Evolutionary conservation across 1,284 basidiomycete genomes (phyloP).

Genomic region (Cutaneotrichosporon dermatis): DNA sequence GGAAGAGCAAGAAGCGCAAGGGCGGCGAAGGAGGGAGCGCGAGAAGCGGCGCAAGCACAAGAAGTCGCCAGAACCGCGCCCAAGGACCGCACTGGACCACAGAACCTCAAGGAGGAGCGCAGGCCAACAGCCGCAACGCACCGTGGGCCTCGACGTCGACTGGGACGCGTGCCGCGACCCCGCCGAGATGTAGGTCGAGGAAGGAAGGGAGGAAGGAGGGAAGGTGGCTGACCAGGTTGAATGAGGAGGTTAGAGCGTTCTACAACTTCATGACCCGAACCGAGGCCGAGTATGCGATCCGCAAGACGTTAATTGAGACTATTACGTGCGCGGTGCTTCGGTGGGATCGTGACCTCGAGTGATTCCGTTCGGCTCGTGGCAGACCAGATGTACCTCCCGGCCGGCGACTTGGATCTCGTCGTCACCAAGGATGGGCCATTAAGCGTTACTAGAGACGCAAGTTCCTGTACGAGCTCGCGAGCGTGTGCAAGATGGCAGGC

Average conservation of each 20-base stretch:
- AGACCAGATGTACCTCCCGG: conserved; percentile 92
- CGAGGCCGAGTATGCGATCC: conserved; percentile 74
- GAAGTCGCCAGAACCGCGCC: no score
- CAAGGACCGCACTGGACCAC: no score
- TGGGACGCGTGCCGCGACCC: conserved; percentile 74
- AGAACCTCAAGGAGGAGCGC: no score
- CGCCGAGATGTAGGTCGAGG: conserved; percentile 61
- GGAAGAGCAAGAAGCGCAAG: no score
- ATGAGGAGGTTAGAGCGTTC: conserved; percentile 78
- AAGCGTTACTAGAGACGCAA: conserved; percentile 40
- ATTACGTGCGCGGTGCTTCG: conserved; percentile 64
- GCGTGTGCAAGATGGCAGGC: conserved; percentile 51
- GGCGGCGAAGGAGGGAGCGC: no score
- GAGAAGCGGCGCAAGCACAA: no score
- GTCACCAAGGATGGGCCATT: conserved; percentile 46
- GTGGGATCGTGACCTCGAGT: conserved; percentile 78
- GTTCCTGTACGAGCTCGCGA: conserved; percentile 49
- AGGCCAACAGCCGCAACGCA: conserved; percentile 44
- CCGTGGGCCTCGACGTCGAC: conserved; percentile 78
- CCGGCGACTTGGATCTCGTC: conserved; percentile 64
- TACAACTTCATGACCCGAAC: conserved; percentile 84
- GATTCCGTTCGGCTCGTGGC: conserved; percentile 85
- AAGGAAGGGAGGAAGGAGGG: no score
- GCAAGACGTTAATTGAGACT: conserved; percentile 68
- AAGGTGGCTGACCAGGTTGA: conserved; percentile 57